Evolutionary conservation across 768 basidiomycete genomes (phyloP).

Genomic region (Calvatia gigantea): DNA sequence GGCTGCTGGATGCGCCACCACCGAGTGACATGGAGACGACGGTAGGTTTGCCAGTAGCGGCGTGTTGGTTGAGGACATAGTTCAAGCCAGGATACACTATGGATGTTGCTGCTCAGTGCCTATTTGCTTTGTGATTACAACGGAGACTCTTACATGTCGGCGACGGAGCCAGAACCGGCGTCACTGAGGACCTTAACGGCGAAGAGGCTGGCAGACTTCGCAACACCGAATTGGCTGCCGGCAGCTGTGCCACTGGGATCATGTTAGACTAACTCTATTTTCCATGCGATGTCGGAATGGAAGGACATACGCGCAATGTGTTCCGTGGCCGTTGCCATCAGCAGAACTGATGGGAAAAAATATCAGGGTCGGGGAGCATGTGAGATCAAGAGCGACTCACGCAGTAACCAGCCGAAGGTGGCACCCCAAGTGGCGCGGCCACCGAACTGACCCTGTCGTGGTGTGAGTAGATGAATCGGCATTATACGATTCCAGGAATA

Average conservation of each 20-base stretch:
- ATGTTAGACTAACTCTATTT: neutral
- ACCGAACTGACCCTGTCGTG: slow-evolving; percentile 29
- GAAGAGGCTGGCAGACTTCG: slow-evolving; percentile 29
- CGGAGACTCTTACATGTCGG: slow-evolving; percentile 15
- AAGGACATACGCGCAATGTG: slow-evolving; percentile 26
- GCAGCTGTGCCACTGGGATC: slow-evolving; percentile 21
- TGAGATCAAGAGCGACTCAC: slow-evolving; percentile 7
- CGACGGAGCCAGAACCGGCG: slow-evolving; percentile 20
- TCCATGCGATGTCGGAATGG: neutral
- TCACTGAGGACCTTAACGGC: slow-evolving; percentile 40
- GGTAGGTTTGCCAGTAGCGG: slow-evolving; percentile 20
- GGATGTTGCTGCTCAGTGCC: neutral
- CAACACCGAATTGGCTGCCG: slow-evolving; percentile 22
- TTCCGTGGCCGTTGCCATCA: slow-evolving; percentile 39
- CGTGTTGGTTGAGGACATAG: slow-evolving; percentile 21
- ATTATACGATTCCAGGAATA: neutral
- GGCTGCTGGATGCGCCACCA: slow-evolving; percentile 20
- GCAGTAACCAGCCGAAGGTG: slow-evolving; percentile 26
- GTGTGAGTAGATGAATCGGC: neutral
- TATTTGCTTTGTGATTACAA: too few species aligned
- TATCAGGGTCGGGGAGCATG: neutral
- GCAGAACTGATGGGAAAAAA: slow-evolving; percentile 10
- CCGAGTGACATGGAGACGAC: slow-evolving; percentile 32
- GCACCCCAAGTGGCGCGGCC: slow-evolving; percentile 37
- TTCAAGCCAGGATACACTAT: slow-evolving; percentile 25